Evolutionary conservation across 2,329 filamentous ascomycete genomes (phyloP), one percentile per base, ranked within the genome.

Genomic region (Lasiodiplodia citricola): DNA sequence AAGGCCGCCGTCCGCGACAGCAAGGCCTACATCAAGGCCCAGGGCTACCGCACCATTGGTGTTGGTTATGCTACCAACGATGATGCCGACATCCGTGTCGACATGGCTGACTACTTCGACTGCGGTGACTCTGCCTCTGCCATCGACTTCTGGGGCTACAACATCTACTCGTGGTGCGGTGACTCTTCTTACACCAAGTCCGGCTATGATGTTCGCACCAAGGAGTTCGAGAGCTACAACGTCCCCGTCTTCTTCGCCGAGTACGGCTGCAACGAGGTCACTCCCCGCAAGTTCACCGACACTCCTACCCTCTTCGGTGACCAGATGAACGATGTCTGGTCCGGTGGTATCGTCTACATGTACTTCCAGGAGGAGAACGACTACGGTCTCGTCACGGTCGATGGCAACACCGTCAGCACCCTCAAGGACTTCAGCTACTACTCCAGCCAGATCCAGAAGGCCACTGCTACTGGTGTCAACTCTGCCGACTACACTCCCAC

Each of bases 91-190:
- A 96, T 97, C 75, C 92, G 96, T 80, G 86, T 86, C 72, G 85
- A 93, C 76, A 89, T 98, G 77, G 92, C 93, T 74, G 84, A 93
- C 79, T 99, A 97, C 87, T 97, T 99, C 85, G 94, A 97, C 87
- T 99, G 96, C 79, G 92, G 94, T 70, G 78, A 85, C 70, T 21
- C 65, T 41, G 83, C 85, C 10, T 82, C 83, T 77, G 81, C 91
- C 70, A 97, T 98, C 73, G 96, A 99, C 83, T 98, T 96, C 86
- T 99, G 94, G 92, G 96, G 96, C 70, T 98, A 98, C 91, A 99
- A 99, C 87, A 97, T 98, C 84, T 99, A 99, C 87, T 97, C 94
- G 66, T 99, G 96, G 96, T 99, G 96, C 80, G 96, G 95, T 74
- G 81, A 94, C 74, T 97, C 92, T 77, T 88, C 85, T 75, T 96